These are phyloP conservation scores for Candida gigantensis DNA, from an alignment of 1,139 yeast genomes.

Conservation along the genomic window DNA sequence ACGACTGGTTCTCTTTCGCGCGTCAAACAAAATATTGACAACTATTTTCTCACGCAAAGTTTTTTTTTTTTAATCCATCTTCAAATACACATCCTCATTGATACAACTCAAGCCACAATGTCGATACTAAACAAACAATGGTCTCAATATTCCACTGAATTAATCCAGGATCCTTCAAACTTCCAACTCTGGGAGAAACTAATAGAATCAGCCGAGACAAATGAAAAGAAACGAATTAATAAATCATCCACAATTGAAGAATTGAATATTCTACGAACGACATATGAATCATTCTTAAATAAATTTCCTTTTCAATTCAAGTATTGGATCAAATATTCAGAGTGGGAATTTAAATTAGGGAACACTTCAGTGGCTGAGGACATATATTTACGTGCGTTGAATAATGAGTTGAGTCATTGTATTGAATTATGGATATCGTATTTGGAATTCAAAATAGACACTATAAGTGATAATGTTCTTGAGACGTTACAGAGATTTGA, in stretches of 20 bases:
- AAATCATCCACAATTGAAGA: constrained; percentile 46
- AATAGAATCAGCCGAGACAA: constrained; percentile 32
- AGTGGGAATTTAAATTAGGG: constrained; percentile 63
- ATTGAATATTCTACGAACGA: constrained; percentile 42
- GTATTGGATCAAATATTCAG: constrained; percentile 80
- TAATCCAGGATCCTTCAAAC: constrained; percentile 46
- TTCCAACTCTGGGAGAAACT: constrained; percentile 52
- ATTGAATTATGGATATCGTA: constrained; percentile 76
- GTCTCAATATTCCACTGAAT: constrained; percentile 24
- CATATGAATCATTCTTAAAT: constrained; percentile 58
- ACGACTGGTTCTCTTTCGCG: too few species aligned
- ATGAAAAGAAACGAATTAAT: constrained; percentile 30
- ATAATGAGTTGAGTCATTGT: constrained; percentile 48
- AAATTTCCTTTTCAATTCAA: constrained; percentile 73
- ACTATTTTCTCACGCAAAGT: too few species aligned
- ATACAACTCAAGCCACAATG: too few species aligned
- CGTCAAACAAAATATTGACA: too few species aligned
- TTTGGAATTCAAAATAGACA: constrained; percentile 53
- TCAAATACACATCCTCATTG: too few species aligned
- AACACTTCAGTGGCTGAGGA: constrained; percentile 47
- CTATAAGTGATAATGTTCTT: constrained; percentile 32
- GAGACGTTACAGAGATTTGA: constrained; percentile 55
- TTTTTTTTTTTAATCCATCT: too few species aligned
- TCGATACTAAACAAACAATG: constrained; percentile 17
- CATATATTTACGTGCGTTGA: constrained; percentile 58